Evolutionary conservation across 179 eudicot species (phyloP), one percentile per base, ranked within the genome.

Genomic region (Silene noctiflora): DNA sequence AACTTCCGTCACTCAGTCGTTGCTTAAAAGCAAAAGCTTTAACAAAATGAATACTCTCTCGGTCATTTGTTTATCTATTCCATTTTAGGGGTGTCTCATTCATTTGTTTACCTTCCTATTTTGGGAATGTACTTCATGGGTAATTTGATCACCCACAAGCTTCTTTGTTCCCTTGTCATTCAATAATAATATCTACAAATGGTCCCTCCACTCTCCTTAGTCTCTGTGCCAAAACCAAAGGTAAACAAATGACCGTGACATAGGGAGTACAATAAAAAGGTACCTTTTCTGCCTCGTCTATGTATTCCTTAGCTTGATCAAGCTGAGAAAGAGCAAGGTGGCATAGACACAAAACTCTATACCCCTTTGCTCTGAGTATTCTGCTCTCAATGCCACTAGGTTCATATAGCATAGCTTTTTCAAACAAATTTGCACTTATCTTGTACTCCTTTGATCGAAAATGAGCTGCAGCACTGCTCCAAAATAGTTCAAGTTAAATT

Each of bases 281-380:
- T 85, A 91, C 98, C 93, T 94, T 94, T 72, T 88, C 97, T 66
- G 98, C 96, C 83, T 94, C 97, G 64, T 89, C 90, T 65, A 92
- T 89, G 84, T 92, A 94, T 76, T 94, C 98, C 85, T 88, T 84
- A 73, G 98, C 97, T 87, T 88, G 92, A 84, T 92, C 97, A 59
- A 92, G 95, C 81, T 89, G 96, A 61, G 91, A 87, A 51, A 92
- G 91, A 72, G 90, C 97, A 59, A 94, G 77, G 84, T 92, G 83
- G 84, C 98, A 94, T 55, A 94, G 90, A 81, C 93, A 88, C 77
- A 94, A 76, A 72, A 91, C 93, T 85, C 98, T 87, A 71, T 84
- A 94, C 39, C 98, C 94, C 88, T 94, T 94, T 62, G 98, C 96
- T 85, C 91, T 86, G 68, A 92, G 90, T 78, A 81, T 78, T 85